These are phyloP conservation scores for Spathaspora passalidarum DNA, from an alignment of 805 yeast genomes.

Conservation along the genomic window DNA sequence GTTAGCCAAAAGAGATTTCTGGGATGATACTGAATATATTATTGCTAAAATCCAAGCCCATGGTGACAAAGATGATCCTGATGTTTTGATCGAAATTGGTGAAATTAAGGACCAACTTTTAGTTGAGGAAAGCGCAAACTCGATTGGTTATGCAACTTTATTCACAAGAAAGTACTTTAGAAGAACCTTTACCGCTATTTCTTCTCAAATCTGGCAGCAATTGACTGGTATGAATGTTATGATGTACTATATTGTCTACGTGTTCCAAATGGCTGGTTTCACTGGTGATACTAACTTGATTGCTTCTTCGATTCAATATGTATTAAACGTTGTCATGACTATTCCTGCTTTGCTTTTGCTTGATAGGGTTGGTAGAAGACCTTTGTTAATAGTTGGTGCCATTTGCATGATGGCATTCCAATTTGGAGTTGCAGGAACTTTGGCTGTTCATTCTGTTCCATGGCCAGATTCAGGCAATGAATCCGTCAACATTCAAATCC, in stretches of 20 bases:
- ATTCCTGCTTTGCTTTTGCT: constrained; percentile 58
- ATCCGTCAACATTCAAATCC: constrained; percentile 37
- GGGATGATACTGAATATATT: constrained; percentile 42
- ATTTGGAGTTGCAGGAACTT: constrained; percentile 39
- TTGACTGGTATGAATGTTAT: constrained; percentile 65
- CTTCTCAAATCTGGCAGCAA: constrained; percentile 61
- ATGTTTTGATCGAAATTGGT: constrained; percentile 51
- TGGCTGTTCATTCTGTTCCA: constrained; percentile 37
- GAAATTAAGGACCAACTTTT: constrained; percentile 58
- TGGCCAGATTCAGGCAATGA: constrained; percentile 24
- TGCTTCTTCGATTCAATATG: constrained; percentile 59
- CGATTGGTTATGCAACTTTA: constrained; percentile 46
- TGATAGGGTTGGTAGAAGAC: constrained; percentile 69
- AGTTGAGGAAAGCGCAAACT: constrained; percentile 48
- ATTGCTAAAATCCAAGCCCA: constrained; percentile 41
- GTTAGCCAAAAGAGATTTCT: constrained; percentile 42
- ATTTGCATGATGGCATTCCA: constrained; percentile 41
- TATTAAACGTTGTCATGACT: constrained; percentile 53
- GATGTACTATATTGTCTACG: constrained; percentile 66
- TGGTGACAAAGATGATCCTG: constrained; percentile 42
- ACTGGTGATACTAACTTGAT: constrained; percentile 47
- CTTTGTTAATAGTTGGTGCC: constrained; percentile 49
- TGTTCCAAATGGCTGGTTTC: constrained; percentile 65
- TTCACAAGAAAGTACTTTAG: constrained; percentile 48
- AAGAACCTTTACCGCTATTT: constrained; percentile 51